These are phyloP conservation scores for Beta vulgaris DNA, from an alignment of 148 eudicot genomes.

Conservation along the genomic window DNA sequence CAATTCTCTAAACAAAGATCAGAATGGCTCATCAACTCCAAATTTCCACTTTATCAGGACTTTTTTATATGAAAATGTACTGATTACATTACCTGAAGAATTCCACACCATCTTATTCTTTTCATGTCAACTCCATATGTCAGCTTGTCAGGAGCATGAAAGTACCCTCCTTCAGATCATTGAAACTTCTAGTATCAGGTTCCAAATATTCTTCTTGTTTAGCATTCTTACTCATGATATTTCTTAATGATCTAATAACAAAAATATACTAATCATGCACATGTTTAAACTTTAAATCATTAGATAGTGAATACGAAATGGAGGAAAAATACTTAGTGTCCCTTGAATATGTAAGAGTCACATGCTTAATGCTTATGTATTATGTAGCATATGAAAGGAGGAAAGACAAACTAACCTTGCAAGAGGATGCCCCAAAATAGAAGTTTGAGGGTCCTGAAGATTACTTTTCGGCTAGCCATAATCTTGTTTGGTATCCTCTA, in stretches of 20 bases:
- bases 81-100: slow-evolving; percentile 67
- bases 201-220: neutral
- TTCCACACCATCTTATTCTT: slow-evolving; percentile 84
- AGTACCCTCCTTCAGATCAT: slow-evolving; percentile 62
- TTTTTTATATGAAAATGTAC: slow-evolving; percentile 1
- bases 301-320: too few species aligned
- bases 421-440: slow-evolving; percentile 87
- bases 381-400: too few species aligned
- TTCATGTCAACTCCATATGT: slow-evolving; percentile 86
- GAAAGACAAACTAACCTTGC: slow-evolving; percentile 57
- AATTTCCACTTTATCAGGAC: neutral
- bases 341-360: neutral
- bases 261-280: neutral
- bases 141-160: slow-evolving; percentile 77
- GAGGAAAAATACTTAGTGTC: too few species aligned
- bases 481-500: slow-evolving; percentile 54
- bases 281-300: too few species aligned
- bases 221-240: neutral
- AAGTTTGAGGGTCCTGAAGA: slow-evolving; percentile 73
- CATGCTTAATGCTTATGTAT: neutral
- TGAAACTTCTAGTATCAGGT: slow-evolving; percentile 12
- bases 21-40: slow-evolving; percentile 13
- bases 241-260: neutral
- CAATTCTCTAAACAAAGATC: slow-evolving; percentile 63
- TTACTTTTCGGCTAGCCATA: slow-evolving; percentile 55